These are phyloP conservation scores for Diplodia corticola DNA, from an alignment of 2,329 filamentous ascomycete genomes.

Conservation along the genomic window DNA sequence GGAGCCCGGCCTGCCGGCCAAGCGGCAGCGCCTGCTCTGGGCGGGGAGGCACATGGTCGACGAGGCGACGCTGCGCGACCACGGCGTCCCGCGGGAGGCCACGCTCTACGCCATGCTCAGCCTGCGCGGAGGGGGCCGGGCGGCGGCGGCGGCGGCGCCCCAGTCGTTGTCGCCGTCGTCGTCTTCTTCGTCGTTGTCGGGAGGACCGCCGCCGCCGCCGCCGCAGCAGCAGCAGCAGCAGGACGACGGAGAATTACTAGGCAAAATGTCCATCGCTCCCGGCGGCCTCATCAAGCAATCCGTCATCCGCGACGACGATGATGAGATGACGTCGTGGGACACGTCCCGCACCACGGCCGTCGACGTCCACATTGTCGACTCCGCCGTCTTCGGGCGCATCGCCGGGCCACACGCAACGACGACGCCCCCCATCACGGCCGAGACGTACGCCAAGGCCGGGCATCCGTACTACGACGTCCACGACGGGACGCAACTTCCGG, in stretches of 20 bases:
- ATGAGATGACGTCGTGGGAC: conserved; percentile 34
- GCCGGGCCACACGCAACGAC: conserved; percentile 40
- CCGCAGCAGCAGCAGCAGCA: too few species aligned
- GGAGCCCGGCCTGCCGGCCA: neutral
- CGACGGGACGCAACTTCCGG: conserved; percentile 32
- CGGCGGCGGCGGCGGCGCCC: too few species aligned
- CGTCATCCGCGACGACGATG: conserved; percentile 36
- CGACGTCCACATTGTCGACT: conserved; percentile 46
- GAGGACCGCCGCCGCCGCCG: too few species aligned
- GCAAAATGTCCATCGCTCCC: conserved; percentile 42
- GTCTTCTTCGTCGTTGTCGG: too few species aligned
- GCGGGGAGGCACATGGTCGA: neutral
- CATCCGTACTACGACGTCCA: conserved; percentile 42
- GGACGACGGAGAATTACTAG: too few species aligned
- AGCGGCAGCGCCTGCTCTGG: neutral
- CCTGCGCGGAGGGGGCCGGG: too few species aligned
- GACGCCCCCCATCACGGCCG: conserved; percentile 41
- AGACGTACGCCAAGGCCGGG: conserved; percentile 36
- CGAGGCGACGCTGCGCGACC: conserved; percentile 39
- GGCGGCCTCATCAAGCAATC: conserved; percentile 46
- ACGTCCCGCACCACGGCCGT: conserved; percentile 33
- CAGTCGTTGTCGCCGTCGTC: too few species aligned
- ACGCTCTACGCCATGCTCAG: too few species aligned
- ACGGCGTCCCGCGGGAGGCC: too few species aligned
- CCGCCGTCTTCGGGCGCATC: conserved; percentile 35